Evolutionary conservation across 2,329 filamentous ascomycete species (phyloP).

Genomic region (Orbilia ellipsospora): DNA sequence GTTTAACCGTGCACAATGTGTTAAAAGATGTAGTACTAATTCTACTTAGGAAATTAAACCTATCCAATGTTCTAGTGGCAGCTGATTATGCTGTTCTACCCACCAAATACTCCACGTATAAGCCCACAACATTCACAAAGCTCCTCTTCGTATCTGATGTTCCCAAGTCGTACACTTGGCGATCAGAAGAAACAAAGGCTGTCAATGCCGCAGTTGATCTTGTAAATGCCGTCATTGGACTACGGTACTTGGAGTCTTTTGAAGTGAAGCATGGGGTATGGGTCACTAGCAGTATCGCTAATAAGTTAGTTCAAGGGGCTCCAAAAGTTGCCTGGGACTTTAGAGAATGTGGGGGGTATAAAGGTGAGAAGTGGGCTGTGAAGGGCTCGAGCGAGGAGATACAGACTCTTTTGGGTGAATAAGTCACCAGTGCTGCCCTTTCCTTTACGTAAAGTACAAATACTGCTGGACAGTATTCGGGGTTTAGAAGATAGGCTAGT

Average conservation of each 20-base stretch:
- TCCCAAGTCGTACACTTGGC: constrained; percentile 59
- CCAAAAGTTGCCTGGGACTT: constrained; percentile 57
- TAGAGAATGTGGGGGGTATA: constrained; percentile 58
- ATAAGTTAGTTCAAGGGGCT: constrained; percentile 52
- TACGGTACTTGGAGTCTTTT: constrained; percentile 56
- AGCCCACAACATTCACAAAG: constrained; percentile 57
- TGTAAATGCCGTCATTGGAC: constrained; percentile 56
- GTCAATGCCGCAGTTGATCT: constrained; percentile 56
- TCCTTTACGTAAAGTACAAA: no score
- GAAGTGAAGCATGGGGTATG: constrained; percentile 57
- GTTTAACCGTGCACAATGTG: background rate
- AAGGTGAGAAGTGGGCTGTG: constrained; percentile 54
- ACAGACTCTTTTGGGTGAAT: constrained; percentile 26
- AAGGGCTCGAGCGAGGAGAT: constrained; percentile 46
- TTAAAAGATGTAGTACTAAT: constrained; percentile 3
- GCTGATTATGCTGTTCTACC: constrained; percentile 57
- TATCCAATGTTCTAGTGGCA: constrained; percentile 57
- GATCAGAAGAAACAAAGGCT: constrained; percentile 56
- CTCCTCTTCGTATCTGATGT: constrained; percentile 60
- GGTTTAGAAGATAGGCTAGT: no score
- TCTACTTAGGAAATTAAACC: constrained; percentile 53
- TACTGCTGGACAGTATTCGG: no score
- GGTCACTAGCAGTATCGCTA: constrained; percentile 57
- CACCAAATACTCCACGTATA: constrained; percentile 52
- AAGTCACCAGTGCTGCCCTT: background rate